phyloP scores from a whole-genome alignment of 345 rosid genomes.

The Sonneratia caseolaris region DNA sequence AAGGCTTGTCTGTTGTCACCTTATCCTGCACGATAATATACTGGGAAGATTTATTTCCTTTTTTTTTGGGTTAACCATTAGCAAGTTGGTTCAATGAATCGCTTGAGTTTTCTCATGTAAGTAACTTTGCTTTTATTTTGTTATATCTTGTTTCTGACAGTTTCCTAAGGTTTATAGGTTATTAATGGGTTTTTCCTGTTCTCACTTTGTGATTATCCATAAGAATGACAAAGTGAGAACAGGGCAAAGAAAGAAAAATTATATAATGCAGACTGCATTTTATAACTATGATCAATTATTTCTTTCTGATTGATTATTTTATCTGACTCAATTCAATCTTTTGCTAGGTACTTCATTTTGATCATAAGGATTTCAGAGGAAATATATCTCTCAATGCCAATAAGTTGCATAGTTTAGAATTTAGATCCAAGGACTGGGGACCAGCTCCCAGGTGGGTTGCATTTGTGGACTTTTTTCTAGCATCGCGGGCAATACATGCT shows the following conservation, averaged over 20 bases:
- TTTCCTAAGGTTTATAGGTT: background rate
- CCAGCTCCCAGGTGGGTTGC: constrained; percentile 99
- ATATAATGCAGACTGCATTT: background rate
- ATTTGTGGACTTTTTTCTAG: constrained; percentile 95
- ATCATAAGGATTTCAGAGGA: constrained; percentile 62
- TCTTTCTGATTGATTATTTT: too few relatives aligned
- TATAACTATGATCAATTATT: background rate
- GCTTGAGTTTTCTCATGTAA: background rate
- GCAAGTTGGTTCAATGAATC: background rate
- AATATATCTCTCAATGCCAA: constrained; percentile 33
- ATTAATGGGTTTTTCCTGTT: too few relatives aligned
- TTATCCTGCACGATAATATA: background rate
- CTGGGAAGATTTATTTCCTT: background rate
- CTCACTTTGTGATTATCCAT: too few relatives aligned
- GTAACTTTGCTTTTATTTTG: background rate
- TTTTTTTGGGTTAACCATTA: background rate
- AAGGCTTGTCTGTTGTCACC: background rate
- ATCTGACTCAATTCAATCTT: constrained; percentile 11
- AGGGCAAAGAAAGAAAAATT: background rate
- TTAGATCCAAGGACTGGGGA: constrained; percentile 92
- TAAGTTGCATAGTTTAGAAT: constrained; percentile 35
- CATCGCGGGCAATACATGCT: constrained; percentile 67
- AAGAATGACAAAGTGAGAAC: background rate
- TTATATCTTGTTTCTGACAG: background rate
- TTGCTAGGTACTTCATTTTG: constrained; percentile 70